These are phyloP conservation scores for Raddia guianensis DNA, from an alignment of 176 grass and related monocot genomes.

Conservation along the genomic window DNA sequence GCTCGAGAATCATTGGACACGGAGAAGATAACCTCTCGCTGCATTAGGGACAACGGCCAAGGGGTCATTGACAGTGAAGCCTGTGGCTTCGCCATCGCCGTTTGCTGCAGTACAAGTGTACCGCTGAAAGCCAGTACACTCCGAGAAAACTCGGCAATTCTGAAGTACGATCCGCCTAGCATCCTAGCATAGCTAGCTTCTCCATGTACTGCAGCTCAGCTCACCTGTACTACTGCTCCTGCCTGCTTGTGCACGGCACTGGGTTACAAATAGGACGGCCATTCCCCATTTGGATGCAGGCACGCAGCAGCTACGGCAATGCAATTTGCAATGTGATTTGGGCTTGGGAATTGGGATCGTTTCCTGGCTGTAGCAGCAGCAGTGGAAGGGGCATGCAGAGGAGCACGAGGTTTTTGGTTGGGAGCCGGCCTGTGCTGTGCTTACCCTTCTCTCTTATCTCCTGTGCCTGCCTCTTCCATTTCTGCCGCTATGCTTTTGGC, in stretches of 20 bases:
- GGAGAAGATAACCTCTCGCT: not conserved
- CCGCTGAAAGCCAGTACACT: conserved; percentile 36
- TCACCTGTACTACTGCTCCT: conserved; percentile 26
- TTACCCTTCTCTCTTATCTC: conserved; percentile 16
- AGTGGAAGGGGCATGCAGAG: conserved; percentile 99
- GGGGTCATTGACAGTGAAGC: conserved; percentile 26
- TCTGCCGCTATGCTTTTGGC: conserved; percentile 46
- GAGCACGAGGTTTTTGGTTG: conserved; percentile 43
- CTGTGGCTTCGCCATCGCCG: conserved; percentile 21
- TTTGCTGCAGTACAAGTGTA: conserved; percentile 52
- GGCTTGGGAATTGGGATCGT: not conserved
- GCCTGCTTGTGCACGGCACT: not conserved
- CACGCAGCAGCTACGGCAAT: conserved; percentile 13
- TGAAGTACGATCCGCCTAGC: conserved; percentile 32
- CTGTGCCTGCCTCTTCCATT: conserved; percentile 79
- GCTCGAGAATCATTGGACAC: not conserved
- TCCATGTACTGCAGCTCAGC: conserved; percentile 52
- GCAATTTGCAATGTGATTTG: not conserved
- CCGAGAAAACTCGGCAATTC: not conserved
- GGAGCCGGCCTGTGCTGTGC: not conserved
- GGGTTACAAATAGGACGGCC: conserved; percentile 44
- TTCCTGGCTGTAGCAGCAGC: conserved; percentile 53
- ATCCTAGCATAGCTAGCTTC: not conserved
- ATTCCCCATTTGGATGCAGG: not conserved
- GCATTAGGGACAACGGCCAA: not conserved